phyloP scores from a whole-genome alignment of 257 asterid genomes.

The Solanum boliviense region DNA sequence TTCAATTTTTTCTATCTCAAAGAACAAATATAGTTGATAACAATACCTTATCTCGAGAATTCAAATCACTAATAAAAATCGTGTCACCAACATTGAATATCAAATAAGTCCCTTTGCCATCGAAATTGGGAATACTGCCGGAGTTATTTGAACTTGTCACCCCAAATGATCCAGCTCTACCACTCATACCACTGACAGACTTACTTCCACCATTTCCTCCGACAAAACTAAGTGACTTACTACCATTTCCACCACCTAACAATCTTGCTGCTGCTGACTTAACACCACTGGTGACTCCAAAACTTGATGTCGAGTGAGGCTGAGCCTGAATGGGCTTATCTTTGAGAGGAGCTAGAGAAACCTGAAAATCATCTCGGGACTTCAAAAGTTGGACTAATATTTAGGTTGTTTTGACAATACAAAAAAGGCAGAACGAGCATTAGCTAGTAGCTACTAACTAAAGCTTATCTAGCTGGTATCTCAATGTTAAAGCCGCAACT shows the following conservation, averaged over 20 bases:
- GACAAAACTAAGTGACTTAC: constrained; percentile 87
- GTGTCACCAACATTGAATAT: constrained; percentile 95
- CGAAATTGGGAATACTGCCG: constrained; percentile 59
- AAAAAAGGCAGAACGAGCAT: not conserved
- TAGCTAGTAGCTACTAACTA: not conserved
- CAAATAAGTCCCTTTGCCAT: constrained; percentile 93
- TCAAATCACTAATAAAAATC: constrained; percentile 76
- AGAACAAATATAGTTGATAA: constrained; percentile 6
- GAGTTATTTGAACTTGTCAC: constrained; percentile 60
- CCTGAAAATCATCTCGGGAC: constrained; percentile 38
- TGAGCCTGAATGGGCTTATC: constrained; percentile 71
- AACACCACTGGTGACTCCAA: constrained; percentile 85
- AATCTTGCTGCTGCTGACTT: constrained; percentile 96
- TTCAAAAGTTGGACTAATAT: not conserved
- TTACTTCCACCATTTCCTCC: constrained; percentile 95
- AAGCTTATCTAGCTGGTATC: not conserved
- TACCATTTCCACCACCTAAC: constrained; percentile 82
- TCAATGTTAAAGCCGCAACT: not conserved
- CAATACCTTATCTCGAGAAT: constrained; percentile 94
- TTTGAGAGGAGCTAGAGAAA: constrained; percentile 83
- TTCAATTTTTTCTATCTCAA: not conserved
- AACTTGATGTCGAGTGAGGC: constrained; percentile 49
- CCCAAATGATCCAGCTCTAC: constrained; percentile 79
- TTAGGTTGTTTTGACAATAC: not conserved
- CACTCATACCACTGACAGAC: constrained; percentile 40